Percentiles rank a stretch among this genome's conserved stretches.
phyloP scores from a whole-genome alignment of 169 alveolate genomes.

The Plasmodium coatneyi region DNA sequence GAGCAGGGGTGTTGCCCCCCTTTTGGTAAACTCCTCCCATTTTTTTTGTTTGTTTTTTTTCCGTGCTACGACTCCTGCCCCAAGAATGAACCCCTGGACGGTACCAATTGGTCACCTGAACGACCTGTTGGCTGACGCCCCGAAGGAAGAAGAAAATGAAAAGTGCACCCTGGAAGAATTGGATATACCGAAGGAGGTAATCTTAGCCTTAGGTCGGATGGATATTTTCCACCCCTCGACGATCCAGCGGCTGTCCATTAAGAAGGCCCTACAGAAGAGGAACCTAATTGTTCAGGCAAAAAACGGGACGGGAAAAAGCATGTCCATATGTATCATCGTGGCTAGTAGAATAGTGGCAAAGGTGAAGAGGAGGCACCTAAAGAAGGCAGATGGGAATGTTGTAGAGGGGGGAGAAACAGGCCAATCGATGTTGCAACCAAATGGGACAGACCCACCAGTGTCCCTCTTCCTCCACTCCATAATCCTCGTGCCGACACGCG shows the following conservation, averaged over 20 bases:
- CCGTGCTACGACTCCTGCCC: background rate
- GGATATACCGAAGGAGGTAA: conserved; percentile 8
- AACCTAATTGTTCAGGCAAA: conserved; percentile 38
- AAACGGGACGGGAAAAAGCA: conserved; percentile 70
- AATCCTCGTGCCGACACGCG: conserved; percentile 52
- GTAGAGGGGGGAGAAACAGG: background rate
- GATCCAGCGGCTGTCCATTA: conserved; percentile 20
- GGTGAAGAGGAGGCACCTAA: background rate
- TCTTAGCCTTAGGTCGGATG: background rate
- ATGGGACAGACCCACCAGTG: background rate
- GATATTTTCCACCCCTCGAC: conserved; percentile 16
- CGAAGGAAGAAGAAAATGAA: background rate
- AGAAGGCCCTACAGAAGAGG: conserved; percentile 1
- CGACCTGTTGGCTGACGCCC: background rate
- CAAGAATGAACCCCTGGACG: background rate
- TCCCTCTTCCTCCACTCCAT: conserved; percentile 13
- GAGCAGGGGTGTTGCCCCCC: background rate
- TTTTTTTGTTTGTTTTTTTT: background rate
- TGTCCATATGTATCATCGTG: conserved; percentile 45
- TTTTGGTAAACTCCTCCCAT: background rate
- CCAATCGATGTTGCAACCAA: background rate
- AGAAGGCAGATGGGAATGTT: background rate
- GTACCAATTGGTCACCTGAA: background rate
- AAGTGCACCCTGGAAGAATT: background rate
- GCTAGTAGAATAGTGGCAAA: background rate